These are phyloP conservation scores for Suhomyces atakaporum DNA, from an alignment of 1,139 yeast species.

Conservation along the genomic window DNA sequence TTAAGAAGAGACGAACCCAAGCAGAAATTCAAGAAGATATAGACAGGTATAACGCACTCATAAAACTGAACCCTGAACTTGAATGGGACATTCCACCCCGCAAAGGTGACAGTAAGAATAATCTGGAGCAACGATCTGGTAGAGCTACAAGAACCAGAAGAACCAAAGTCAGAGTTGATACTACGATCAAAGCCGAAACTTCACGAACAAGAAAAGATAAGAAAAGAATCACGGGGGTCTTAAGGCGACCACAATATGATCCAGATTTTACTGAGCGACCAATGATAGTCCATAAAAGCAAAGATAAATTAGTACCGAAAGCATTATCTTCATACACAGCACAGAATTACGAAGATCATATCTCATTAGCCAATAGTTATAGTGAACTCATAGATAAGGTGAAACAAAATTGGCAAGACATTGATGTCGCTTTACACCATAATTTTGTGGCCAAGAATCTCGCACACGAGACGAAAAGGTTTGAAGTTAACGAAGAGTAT, in stretches of 20 bases:
- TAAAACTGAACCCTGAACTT: constrained; percentile 19
- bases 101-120: constrained; percentile 11
- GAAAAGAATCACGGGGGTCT: background rate
- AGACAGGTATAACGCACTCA: constrained; percentile 22
- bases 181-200: background rate
- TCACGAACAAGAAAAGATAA: background rate
- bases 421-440: constrained; percentile 28
- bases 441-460: constrained; percentile 28
- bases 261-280: background rate
- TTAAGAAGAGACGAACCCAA: constrained; percentile 13
- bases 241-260: constrained; percentile 5
- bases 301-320: background rate
- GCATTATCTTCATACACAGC: constrained; percentile 1
- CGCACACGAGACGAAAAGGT: constrained; percentile 22
- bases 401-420: constrained; percentile 17
- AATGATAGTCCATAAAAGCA: background rate
- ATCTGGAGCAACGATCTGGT: constrained; percentile 1
- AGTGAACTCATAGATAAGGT: constrained; percentile 22
- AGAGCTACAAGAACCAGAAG: background rate
- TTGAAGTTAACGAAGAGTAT: constrained; percentile 18
- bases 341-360: constrained; percentile 19
- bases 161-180: background rate
- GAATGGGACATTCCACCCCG: constrained; percentile 33
- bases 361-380: constrained; percentile 21
- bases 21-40: constrained; percentile 23